phyloP scores from a whole-genome alignment of 345 rosid species.

The Lumnitzera racemosa region DNA sequence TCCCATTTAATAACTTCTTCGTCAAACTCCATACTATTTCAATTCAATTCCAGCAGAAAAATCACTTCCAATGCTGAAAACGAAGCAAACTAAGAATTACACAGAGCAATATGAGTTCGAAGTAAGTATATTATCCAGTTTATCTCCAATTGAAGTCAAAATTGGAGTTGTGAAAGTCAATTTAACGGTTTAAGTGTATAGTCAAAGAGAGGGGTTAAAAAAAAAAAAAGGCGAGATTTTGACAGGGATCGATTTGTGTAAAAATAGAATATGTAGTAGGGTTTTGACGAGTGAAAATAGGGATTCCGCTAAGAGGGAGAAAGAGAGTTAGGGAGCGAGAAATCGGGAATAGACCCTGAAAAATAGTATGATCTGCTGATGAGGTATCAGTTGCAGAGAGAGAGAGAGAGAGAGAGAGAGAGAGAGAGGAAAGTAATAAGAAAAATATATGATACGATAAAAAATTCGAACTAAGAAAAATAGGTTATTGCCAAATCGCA shows the following conservation, averaged over 20 bases:
- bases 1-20: neutral
- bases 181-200: no score
- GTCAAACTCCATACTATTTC: neutral
- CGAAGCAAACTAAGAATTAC: conserved; percentile 3
- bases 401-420: neutral
- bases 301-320: neutral
- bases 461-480: no score
- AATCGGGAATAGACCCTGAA: neutral
- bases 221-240: no score
- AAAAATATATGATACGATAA: neutral
- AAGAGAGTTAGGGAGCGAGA: neutral
- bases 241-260: no score
- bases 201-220: no score
- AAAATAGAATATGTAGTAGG: no score
- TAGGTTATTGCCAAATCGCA: no score
- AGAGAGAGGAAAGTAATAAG: neutral
- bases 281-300: conserved; percentile 1
- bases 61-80: conserved; percentile 13
- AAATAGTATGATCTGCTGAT: neutral
- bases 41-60: neutral
- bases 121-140: no score
- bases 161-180: no score
- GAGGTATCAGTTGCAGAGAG: neutral
- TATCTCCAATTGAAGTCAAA: no score
- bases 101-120: no score